Evolutionary conservation across 2,329 filamentous ascomycete genomes (phyloP).

Genomic region (Apiospora malaysiana): DNA sequence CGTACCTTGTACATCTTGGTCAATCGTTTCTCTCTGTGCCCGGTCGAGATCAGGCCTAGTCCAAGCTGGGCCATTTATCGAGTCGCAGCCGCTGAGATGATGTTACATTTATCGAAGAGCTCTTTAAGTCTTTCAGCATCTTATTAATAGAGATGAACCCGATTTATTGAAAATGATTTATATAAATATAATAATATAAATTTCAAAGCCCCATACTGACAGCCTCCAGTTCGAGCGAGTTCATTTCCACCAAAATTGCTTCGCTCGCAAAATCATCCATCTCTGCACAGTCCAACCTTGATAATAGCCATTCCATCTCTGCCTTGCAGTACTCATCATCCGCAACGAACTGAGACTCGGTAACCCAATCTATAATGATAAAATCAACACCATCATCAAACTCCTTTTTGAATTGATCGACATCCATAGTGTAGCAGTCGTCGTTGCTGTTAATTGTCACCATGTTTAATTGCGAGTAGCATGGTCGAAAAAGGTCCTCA

Average conservation of each 20-base stretch:
- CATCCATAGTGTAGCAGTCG: too few relatives aligned
- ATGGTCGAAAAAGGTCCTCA: not conserved
- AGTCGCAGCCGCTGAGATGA: too few relatives aligned
- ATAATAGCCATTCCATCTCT: not conserved
- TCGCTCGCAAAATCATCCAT: not conserved
- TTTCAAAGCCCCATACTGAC: not conserved
- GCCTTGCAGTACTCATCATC: not conserved
- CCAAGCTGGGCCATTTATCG: too few relatives aligned
- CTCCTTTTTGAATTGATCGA: not conserved
- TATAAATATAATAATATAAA: too few relatives aligned
- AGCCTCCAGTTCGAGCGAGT: not conserved
- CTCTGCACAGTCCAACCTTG: not conserved
- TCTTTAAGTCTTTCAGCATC: too few relatives aligned
- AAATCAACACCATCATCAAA: not conserved
- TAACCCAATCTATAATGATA: not conserved
- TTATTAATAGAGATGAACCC: too few relatives aligned
- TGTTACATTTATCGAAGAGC: too few relatives aligned
- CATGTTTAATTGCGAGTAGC: not conserved
- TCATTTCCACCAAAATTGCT: not conserved
- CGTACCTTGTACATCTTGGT: too few relatives aligned
- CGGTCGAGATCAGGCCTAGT: too few relatives aligned
- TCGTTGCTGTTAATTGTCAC: too few relatives aligned
- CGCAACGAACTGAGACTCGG: not conserved
- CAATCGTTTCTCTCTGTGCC: too few relatives aligned
- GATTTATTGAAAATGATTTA: too few relatives aligned